Evolutionary conservation across 768 basidiomycete species (phyloP).

Genomic region (Pluteus cervinus): DNA sequence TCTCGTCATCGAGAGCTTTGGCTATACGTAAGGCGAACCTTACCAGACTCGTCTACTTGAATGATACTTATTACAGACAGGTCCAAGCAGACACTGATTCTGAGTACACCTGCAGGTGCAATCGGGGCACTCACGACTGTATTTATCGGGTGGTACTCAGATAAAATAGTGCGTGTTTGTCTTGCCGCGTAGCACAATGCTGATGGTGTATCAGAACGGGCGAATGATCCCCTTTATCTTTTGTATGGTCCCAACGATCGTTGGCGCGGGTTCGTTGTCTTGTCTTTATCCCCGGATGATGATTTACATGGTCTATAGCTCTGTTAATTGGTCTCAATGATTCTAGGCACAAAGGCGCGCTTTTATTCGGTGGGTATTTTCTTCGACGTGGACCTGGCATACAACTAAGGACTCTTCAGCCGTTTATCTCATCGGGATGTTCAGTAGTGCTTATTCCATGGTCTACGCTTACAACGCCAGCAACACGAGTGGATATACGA

Average conservation of each 20-base stretch:
- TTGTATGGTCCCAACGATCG: conserved; percentile 51
- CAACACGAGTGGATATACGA: conserved; percentile 60
- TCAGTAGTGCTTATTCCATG: conserved; percentile 51
- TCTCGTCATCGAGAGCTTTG: conserved; percentile 55
- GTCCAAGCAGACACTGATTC: conserved; percentile 54
- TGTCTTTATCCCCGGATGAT: background rate
- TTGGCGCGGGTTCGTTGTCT: conserved; percentile 45
- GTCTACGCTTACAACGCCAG: conserved; percentile 62
- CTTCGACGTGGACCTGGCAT: background rate
- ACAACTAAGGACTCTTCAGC: conserved; percentile 22
- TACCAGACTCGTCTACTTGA: background rate
- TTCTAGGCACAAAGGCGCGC: conserved; percentile 39
- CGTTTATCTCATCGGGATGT: conserved; percentile 44
- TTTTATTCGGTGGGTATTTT: conserved; percentile 43
- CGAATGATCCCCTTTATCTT: conserved; percentile 58
- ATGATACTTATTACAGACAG: conserved; percentile 17
- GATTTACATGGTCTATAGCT: conserved; percentile 18
- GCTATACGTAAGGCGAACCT: conserved; percentile 44
- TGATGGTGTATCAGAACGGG: conserved; percentile 31
- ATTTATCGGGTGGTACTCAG: conserved; percentile 59
- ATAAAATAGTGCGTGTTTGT: conserved; percentile 41
- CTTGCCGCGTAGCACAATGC: background rate
- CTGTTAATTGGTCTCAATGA: conserved; percentile 50
- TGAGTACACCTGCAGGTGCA: conserved; percentile 50
- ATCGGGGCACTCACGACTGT: conserved; percentile 42